Evolutionary conservation across 129 eudicot genomes (phyloP).

Genomic region (Flaveria trinervia): DNA sequence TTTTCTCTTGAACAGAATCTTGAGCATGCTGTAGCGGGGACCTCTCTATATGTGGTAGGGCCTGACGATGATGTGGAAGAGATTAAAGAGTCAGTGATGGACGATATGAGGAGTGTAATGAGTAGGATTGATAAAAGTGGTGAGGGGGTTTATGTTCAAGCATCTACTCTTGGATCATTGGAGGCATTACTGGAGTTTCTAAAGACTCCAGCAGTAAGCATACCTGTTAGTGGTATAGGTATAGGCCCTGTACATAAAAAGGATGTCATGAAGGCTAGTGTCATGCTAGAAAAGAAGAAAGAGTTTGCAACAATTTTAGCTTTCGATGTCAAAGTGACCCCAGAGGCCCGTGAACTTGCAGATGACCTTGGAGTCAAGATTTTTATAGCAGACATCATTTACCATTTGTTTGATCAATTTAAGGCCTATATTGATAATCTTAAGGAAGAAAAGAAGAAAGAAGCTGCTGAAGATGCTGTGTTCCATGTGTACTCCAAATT

Average conservation of each 20-base stretch:
- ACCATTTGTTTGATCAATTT: slow-evolving; percentile 75
- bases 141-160: slow-evolving; percentile 87
- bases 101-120: slow-evolving; percentile 83
- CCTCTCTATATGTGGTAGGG: slow-evolving; percentile 68
- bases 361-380: slow-evolving; percentile 76
- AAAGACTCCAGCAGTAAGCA: slow-evolving; percentile 72
- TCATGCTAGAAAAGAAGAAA: slow-evolving; percentile 80
- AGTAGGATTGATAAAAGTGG: slow-evolving; percentile 77
- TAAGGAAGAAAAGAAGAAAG: slow-evolving; percentile 82
- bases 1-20: slow-evolving; percentile 54
- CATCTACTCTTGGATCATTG: slow-evolving; percentile 87
- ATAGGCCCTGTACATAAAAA: slow-evolving; percentile 88
- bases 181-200: slow-evolving; percentile 80
- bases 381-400: slow-evolving; percentile 71
- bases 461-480: slow-evolving; percentile 83
- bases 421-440: slow-evolving; percentile 71
- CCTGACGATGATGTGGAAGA: slow-evolving; percentile 74
- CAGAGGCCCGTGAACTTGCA: slow-evolving; percentile 76
- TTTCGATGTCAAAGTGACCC: slow-evolving; percentile 78
- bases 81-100: slow-evolving; percentile 63
- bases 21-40: slow-evolving; percentile 95
- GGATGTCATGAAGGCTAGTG: slow-evolving; percentile 84
- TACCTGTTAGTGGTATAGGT: slow-evolving; percentile 86
- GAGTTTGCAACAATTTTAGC: slow-evolving; percentile 83
- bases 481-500: slow-evolving; percentile 76